Base-by-base conservation (phyloP, 805 yeast species). In the Cyberlindnera suaveolens region DNA sequence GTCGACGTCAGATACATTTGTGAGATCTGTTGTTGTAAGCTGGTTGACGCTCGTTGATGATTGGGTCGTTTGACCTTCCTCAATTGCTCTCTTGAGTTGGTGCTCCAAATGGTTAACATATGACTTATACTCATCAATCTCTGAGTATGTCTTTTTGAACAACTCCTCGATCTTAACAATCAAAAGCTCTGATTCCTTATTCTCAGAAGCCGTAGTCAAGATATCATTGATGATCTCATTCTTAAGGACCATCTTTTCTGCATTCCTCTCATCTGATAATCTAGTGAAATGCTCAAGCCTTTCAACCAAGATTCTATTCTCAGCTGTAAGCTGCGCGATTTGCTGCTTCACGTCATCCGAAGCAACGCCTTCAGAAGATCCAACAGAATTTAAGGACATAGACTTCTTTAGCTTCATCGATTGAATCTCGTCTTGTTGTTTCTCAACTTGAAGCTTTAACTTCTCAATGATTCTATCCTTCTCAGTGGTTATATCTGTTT, bases 221-320 rank as follows among this genome's bases (percentile, higher is more conserved):
- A 83, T 62, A 52, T 75, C 76, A 48, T 80, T 81, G 39, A 82
- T 62, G 2, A 79, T 67, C 44, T 82, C 85, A 46, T 79, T 75
- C 44, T 79, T 73, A 33, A 77, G 67, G 34, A 78, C 72, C 15
- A 78, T 72, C 31, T 65, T 63, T 39, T 78, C 81, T 3, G 80
- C 68, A 39, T 71, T 67, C 47, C 75, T 81, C 35, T 78, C 70
- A 53, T 83, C 87, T 31, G 77, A 74, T 31, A 85, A 58, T 41
- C 90, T 68, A 23, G 78, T 78, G 41, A 78, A 66, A 60, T 86
- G 93, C 46, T 82, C 88, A 16, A 85, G 64, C 53, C 78, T 77
- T 53, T 83, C 89, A 46, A 75, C 72, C 36, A 85, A 60, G 2
- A 86, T 70, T 40, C 67, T 70, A 52, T 82, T 82, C 50, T 86